Base-by-base conservation (phyloP, 2,329 filamentous ascomycete genomes). In the Cladosporium sp. region DNA sequence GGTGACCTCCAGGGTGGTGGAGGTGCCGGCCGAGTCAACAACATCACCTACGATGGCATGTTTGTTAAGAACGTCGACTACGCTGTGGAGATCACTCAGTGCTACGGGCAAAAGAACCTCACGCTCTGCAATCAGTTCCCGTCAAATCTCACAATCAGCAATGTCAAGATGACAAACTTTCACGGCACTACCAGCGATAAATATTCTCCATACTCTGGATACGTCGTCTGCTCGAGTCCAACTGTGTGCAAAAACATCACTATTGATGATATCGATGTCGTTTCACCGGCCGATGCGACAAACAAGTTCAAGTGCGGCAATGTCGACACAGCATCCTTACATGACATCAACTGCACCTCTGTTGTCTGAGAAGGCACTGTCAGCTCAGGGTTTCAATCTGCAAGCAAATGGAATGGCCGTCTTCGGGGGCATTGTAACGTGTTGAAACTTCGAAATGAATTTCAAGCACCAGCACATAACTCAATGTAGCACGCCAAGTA, bases 1-100 rank as follows among this genome's bases (percentile, higher is more conserved):
- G 79, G 76, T 15, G 79, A 83, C 50, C 74, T 85, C 0, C 79
- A 82, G 59, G 84, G 84, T 6, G 83, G 84, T n/a, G 84, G 83
- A 15, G 83, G 83, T 32, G 67, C 66, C 4, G 82, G 84, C 20
- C 70, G 72, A 34, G 84, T 88, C 41, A 74, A 73, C 51, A 88
- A 88, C 63, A 76, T 87, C 54, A 86, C 83, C 1, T 87, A 84
- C 63, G 79, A 85, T 51, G 74, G 72, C 3, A 83, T 86, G 70
- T 62, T 69, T 32, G 73, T 83, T 53, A 66, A 74, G 30, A 84
- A 85, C 54, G 82, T 85, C 54, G 83, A 86, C 61, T 83, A 81
- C 59, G 80, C 80, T 2, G 80, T 85, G 56, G 79, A 83, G 53
- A 71, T 84, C 42, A 80, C 80, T n/a, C 82, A 85, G 62, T 85